Evolutionary conservation across 352 stramenopile species (phyloP).

Genomic region (Phytophthora fragariaefolia): DNA sequence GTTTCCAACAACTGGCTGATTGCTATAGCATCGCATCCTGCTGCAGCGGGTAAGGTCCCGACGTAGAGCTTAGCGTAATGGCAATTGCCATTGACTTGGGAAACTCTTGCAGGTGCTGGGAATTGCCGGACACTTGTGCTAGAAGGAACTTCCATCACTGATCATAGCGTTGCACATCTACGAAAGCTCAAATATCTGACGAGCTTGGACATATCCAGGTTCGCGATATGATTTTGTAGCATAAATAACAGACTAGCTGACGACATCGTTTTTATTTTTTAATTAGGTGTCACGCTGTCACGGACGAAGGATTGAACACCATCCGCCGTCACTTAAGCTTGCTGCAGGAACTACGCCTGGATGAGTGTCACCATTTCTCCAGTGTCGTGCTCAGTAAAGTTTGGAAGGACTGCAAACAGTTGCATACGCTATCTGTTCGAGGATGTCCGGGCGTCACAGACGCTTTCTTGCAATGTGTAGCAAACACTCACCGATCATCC

Average conservation of each 20-base stretch:
- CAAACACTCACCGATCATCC: slow-evolving; percentile 50
- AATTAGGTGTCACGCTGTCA: slow-evolving; percentile 57
- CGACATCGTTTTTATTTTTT: not conserved
- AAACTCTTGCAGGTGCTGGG: not conserved
- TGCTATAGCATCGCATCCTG: slow-evolving; percentile 27
- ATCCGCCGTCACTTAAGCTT: slow-evolving; percentile 54
- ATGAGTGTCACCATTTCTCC: slow-evolving; percentile 72
- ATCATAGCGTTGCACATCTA: slow-evolving; percentile 29
- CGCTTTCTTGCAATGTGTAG: slow-evolving; percentile 58
- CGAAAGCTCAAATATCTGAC: slow-evolving; percentile 40
- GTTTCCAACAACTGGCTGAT: slow-evolving; percentile 45
- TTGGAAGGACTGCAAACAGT: slow-evolving; percentile 63
- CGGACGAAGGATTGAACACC: slow-evolving; percentile 54
- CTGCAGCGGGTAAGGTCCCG: slow-evolving; percentile 7
- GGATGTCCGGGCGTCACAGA: slow-evolving; percentile 62
- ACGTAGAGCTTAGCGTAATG: not conserved
- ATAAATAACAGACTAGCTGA: not conserved
- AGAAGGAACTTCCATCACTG: slow-evolving; percentile 39
- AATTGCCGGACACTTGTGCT: slow-evolving; percentile 31
- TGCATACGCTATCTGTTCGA: slow-evolving; percentile 54
- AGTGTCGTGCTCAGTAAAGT: slow-evolving; percentile 50
- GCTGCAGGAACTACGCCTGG: slow-evolving; percentile 57
- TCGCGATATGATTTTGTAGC: not conserved
- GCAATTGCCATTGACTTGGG: not conserved
- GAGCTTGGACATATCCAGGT: slow-evolving; percentile 42